Conservation (phyloP, 2,329 filamentous ascomycete genomes). For the Venturia effusa region DNA sequence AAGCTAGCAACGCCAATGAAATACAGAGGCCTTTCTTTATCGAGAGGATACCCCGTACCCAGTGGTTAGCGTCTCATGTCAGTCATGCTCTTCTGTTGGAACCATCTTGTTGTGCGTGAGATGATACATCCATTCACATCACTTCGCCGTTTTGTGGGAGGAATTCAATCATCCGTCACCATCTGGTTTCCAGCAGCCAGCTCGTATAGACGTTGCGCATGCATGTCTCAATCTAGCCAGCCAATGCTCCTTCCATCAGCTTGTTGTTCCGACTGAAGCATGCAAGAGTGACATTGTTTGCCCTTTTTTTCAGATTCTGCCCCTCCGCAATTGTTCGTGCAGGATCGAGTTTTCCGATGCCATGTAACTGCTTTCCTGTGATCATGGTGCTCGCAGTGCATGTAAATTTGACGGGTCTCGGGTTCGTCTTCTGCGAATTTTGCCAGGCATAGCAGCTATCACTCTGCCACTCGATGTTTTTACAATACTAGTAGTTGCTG, state of each 20-base stretch:
- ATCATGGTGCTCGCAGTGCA: background rate
- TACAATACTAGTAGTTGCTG: background rate
- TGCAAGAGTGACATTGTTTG: background rate
- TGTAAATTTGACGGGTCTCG: background rate
- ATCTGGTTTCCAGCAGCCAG: background rate
- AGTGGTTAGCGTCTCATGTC: too few relatives aligned
- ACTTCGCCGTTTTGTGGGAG: too few relatives aligned
- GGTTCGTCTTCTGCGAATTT: background rate
- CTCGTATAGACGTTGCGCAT: background rate
- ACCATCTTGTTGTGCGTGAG: too few relatives aligned
- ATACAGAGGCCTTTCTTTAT: too few relatives aligned
- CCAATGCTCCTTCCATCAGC: background rate
- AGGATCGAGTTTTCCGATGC: background rate
- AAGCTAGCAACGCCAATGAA: too few relatives aligned
- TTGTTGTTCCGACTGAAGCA: background rate
- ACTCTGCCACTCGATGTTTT: background rate
- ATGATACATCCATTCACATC: too few relatives aligned
- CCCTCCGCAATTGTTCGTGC: background rate
- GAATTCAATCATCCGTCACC: too few relatives aligned
- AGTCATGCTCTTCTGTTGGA: too few relatives aligned
- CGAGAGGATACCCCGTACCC: too few relatives aligned
- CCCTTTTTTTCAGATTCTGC: background rate
- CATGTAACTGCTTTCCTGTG: background rate
- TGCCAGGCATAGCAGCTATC: background rate
- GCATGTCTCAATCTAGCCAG: background rate